Base-by-base conservation (phyloP, 257 asterid species). In the Thymus mandschuricus region DNA sequence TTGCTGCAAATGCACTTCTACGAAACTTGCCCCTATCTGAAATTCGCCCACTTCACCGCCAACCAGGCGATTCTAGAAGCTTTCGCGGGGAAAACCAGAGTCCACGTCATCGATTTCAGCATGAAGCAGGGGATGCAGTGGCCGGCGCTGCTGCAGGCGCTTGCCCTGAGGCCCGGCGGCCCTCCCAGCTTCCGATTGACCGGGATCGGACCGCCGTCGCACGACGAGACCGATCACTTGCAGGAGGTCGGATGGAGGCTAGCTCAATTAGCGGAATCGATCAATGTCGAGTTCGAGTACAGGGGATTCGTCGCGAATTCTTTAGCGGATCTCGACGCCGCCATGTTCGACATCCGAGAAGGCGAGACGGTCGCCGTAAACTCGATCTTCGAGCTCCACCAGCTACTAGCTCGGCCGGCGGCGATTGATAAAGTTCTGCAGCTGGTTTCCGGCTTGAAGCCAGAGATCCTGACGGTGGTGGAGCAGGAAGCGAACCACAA, bases 41-140 rank as follows among this genome's bases (percentile, higher is more conserved):
- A 93, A 66, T 93, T 93, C 76, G 94, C 97, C 0, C 98, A 93
- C 74, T 93, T 93, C 61, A 93, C 98, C 1, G 98, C 98, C 1
- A 91, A 93, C 69, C 98, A 93, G 70, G 98, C 96, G 0, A 93
- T 93, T 5, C 85, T 90, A 3, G 97, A 93, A 60, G 98, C 96
- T 2, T 85, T 93, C 43, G 84, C 82, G 0, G 89, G 88, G 21
- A 87, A 89, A 73, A 73, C 1, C 0, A 78, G 84, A 0, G 97
- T 93, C 0, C 98, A 93, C 64, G 90, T 90, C 0, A 87, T 90
- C 31, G 98, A 93, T 86, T 93, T 90, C 76, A 81, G 96, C 10
- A 91, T 91, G 89, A 91, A 89, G 38, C 97, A 93, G 73, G 98
- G 98, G 66, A 86, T 91, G 96, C 98, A 93, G 49, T 93, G 98